Base-by-base conservation (phyloP, 2,329 filamentous ascomycete species). In the Fusarium torreyae region DNA sequence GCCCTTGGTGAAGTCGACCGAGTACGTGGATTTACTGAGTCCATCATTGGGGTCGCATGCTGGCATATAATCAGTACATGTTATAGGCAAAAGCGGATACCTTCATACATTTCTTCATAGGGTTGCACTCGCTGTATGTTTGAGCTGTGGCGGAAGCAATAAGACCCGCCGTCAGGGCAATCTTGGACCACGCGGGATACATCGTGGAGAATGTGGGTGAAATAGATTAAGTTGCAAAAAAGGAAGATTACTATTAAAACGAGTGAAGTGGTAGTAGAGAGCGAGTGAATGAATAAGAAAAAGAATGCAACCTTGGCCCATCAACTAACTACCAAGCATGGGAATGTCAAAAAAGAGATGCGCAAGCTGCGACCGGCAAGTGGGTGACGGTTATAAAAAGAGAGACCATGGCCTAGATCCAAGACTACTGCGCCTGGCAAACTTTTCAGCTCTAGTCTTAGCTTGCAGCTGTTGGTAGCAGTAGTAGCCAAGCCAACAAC, bases 1-100 rank as follows among this genome's bases (percentile, higher is more conserved):
- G n/a, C 71, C 72, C 3, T 62, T 54, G 0, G 68, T 73, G 15
- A 74, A 74, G 36, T 74, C 70, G 17, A 66, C 46, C 6, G 65
- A 60, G 52, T 74, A 73, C 3, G 50, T 54, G 2, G 71, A 74
- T 20, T 52, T 44, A 20, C 57, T 31, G 9, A 71, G 61, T 15
- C 71, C 72, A 14, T n/a, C 15, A 17, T 74, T 4, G 0, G 70
- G 5, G 2, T 56, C 42, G 3, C 72, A 70, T 34, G 55, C 57
- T 60, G 6, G 9, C 13, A 10, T 28, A 39, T 14, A 22, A 20
- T 74, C 20, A 66, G 44, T 18, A 4, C 13, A n/a, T 31, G 14
- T 3, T 38, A 24, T 31, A 6, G 3, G 20, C 18, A 5, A 46
- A 44, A 34, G 38, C 28, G n/a, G 31, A 17, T 28, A 36, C 11